Evolutionary conservation across 2,329 filamentous ascomycete genomes (phyloP), one percentile per base, ranked within the genome.

Genomic region (Fusarium globosum): DNA sequence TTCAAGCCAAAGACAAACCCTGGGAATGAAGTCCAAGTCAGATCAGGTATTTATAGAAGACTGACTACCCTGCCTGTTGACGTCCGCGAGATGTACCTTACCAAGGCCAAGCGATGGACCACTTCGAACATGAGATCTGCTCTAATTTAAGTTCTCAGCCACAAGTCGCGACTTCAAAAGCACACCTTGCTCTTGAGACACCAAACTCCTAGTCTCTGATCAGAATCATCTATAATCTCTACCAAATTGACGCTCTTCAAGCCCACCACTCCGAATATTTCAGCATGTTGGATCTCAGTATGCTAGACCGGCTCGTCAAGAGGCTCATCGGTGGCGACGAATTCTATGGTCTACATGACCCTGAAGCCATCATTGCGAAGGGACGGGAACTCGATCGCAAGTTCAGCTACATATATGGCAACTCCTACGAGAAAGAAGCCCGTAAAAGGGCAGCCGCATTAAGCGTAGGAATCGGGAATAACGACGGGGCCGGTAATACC

Each of bases 371-470:
- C 3, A 39, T 59, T 35, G 43, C 43, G 0, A 51, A 16, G 16
- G 56, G 56, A 4, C 35, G 28, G 2, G 56, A 48, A 12, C 23
- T 49, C 5, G 33, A 59, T 12, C 43, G 36, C 26, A 36, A 39
- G 9, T 16, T 2, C 28, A 46, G 43, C 20, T 59, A 59, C 20
- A 30, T 59, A 8, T 59, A 59, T 12, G 42, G 56, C 35, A 59
- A 59, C 12, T 59, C 18, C 0, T 51, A 59, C 35, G 56, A 59
- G 15, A 59, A 51, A 28, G 36, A 59, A 15, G 56, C 42, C 2
- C 36, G 42, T 0, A n/a, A 2, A 16, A 51, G 9, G 7, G 35
- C 21, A 2, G 42, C 43, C 4, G 1, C 6, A 14, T 0, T 38
- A 1, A 38, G 18, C 0, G 33, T 20, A n/a, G 23, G 12, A 15